These are phyloP conservation scores for Corynespora cassiicola DNA, from an alignment of 2,329 filamentous ascomycete genomes.

Conservation along the genomic window DNA sequence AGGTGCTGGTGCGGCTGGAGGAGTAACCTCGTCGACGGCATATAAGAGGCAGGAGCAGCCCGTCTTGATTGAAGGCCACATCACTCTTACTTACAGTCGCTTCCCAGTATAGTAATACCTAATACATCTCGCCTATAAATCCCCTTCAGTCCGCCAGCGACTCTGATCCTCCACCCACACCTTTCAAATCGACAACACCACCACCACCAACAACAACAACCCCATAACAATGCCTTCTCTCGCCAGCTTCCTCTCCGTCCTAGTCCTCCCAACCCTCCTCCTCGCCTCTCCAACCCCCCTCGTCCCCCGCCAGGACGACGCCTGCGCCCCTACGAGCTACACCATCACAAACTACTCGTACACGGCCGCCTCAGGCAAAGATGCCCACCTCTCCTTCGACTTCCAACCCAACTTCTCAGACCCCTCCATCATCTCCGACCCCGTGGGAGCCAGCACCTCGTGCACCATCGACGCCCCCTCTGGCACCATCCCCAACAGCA, in stretches of 20 bases:
- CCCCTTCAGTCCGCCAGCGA: too few species aligned
- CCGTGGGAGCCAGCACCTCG: constrained; percentile 17
- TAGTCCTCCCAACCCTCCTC: constrained; percentile 2
- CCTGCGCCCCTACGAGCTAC: constrained; percentile 32
- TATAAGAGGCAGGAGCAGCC: too few species aligned
- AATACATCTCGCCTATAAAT: too few species aligned
- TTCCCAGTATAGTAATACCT: too few species aligned
- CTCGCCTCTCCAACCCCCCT: constrained; percentile 3
- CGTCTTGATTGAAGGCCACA: too few species aligned
- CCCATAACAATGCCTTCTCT: too few species aligned
- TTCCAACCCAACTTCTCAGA: constrained; percentile 27
- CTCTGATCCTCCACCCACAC: too few species aligned
- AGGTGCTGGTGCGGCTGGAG: too few species aligned
- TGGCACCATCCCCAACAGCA: constrained; percentile 24
- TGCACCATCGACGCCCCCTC: constrained; percentile 24
- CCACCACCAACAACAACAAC: too few species aligned
- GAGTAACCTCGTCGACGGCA: too few species aligned
- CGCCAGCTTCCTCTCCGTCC: background rate
- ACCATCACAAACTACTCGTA: constrained; percentile 30
- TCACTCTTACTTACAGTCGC: too few species aligned
- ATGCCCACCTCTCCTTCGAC: constrained; percentile 27
- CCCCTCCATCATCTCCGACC: constrained; percentile 22
- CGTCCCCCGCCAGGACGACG: constrained; percentile 12
- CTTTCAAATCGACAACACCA: too few species aligned
- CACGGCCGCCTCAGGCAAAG: constrained; percentile 12